phyloP scores from a whole-genome alignment of 1,284 basidiomycete species.

The Irpex sp. region DNA sequence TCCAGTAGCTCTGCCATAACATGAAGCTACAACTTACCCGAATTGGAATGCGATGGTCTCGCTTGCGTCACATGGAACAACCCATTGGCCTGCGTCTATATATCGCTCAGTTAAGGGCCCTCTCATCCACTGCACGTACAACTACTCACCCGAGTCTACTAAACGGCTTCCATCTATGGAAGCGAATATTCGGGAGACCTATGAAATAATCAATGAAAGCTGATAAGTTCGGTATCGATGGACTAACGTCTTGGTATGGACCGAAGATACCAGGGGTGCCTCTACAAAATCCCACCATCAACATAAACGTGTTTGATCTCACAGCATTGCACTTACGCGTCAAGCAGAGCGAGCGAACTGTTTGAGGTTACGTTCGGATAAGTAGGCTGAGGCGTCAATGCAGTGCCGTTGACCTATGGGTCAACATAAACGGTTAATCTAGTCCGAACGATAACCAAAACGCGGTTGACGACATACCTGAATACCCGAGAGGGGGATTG shows the following conservation, averaged over 20 bases:
- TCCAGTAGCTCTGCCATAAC: neutral
- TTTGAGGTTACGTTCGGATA: conserved; percentile 56
- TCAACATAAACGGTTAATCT: neutral
- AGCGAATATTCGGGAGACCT: conserved; percentile 69
- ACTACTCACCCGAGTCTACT: conserved; percentile 47
- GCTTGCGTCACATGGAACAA: conserved; percentile 70
- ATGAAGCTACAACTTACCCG: conserved; percentile 39
- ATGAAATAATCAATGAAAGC: neutral
- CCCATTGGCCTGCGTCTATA: conserved; percentile 67
- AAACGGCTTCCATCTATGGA: conserved; percentile 64
- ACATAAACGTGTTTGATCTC: neutral
- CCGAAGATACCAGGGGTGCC: conserved; percentile 78
- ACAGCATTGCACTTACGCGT: conserved; percentile 46
- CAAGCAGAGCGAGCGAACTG: conserved; percentile 67
- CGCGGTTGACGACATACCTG: conserved; percentile 33
- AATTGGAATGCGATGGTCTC: conserved; percentile 69
- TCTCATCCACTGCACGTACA: too few relatives aligned
- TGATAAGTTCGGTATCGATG: neutral
- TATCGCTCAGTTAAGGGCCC: conserved; percentile 2
- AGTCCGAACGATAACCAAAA: neutral
- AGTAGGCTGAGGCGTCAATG: conserved; percentile 55
- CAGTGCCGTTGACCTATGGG: conserved; percentile 54
- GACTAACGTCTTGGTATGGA: conserved; percentile 69
- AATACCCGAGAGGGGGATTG: conserved; percentile 56
- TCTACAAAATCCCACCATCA: conserved; percentile 30